Evolutionary conservation across 805 yeast genomes (phyloP), one percentile per base, ranked within the genome.

Genomic region (Wickerhamiella slavikovae): DNA sequence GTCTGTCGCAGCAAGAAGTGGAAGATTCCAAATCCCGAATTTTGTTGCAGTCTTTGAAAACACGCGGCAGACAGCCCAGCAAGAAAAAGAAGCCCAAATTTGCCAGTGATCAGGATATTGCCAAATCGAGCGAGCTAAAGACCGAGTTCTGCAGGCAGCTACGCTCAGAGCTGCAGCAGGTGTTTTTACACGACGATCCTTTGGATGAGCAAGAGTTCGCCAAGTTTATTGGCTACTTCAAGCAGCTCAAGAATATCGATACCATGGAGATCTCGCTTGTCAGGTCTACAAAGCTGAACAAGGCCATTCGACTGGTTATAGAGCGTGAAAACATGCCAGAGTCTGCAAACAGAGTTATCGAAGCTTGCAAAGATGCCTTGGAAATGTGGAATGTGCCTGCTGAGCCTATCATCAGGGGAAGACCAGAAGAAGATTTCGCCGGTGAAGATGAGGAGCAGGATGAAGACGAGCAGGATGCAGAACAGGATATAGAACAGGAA

Each of bases 341-440:
- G 5, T 32, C 27, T 2, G 27, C 22, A n/a, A 14, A 17, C 10
- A 20, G 23, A 5, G 24, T 43, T 17, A 22, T n/a, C 4, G 24
- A 11, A 2, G 29, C 29, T 10, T 22, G 34, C 18, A 24, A 23
- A 15, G 24, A 23, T 17, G 30, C 35, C 9, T 28, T 29, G 7
- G 35, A 25, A 13, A 11, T 15, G 21, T 43, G 41, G 42, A 27
- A 34, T 24, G 36, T 41, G 2, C 25, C 27, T 4, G 36, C 41
- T 6, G 47, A 43, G 26, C 42, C 43, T 2, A 30, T 41, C 1
- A 38, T 43, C 21, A 35, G 41, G 3, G 47, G 47, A 1, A 32
- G 41, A n/a, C 43, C 45, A 11, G 42, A 40, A 25, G 36, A 32
- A 3, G 29, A 40, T 10, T 44, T 35, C 4, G 36, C 35, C 2